Evolutionary conservation across 116 monocot species (phyloP).

Genomic region (Papilionanthe hybrid): DNA sequence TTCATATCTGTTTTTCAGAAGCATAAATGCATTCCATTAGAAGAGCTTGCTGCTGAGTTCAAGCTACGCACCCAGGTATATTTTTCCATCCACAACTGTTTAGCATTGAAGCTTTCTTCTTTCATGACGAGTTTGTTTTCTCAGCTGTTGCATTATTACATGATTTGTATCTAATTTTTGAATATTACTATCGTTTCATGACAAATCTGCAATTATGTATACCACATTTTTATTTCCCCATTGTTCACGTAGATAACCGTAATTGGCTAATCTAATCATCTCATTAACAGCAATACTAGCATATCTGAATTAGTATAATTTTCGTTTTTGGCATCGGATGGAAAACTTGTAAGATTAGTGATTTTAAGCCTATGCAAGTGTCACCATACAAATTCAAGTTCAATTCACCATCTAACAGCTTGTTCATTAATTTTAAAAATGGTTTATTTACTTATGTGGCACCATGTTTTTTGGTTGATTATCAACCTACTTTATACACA

Average conservation of each 20-base stretch:
- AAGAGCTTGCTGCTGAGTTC: constrained; percentile 94
- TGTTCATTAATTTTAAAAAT: too few relatives aligned
- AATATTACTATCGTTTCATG: neutral
- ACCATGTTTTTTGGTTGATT: too few relatives aligned
- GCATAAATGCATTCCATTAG: constrained; percentile 91
- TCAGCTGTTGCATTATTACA: neutral
- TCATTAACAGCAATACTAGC: neutral
- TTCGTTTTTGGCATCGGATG: neutral
- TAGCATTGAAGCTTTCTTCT: neutral
- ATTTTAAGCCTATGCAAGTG: neutral
- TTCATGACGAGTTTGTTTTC: neutral
- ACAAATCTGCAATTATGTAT: neutral
- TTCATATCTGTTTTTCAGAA: constrained; percentile 35
- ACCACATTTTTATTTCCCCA: constrained; percentile 1
- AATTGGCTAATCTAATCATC: neutral
- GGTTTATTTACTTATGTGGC: too few relatives aligned
- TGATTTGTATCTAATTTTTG: neutral
- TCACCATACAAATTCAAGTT: neutral
- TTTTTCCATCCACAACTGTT: neutral
- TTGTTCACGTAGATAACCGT: neutral
- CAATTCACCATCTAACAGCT: neutral
- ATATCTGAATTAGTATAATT: neutral
- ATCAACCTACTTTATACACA: too few relatives aligned
- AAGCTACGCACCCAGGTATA: constrained; percentile 82
- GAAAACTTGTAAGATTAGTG: neutral